A percentile compares a stretch with the other conserved stretches of the same genome.
Conservation (phyloP, 371 early-diverging fungal species). For the Mucor mucedo region DNA sequence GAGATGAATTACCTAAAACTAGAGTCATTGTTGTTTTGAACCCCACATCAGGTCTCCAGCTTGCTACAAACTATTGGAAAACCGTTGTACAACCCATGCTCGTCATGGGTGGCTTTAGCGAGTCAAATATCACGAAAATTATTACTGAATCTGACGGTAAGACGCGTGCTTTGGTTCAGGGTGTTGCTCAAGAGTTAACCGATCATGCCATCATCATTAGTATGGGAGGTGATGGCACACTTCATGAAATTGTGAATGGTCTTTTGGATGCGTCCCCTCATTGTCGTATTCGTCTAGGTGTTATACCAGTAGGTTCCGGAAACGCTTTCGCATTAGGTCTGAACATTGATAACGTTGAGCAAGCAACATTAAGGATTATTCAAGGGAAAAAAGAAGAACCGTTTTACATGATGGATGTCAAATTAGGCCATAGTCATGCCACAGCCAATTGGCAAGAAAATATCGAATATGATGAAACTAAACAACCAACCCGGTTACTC, state of each 20-base stretch:
- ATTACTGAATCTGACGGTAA: constrained; percentile 15
- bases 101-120: constrained; percentile 16
- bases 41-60: constrained; percentile 27
- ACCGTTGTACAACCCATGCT: constrained; percentile 35
- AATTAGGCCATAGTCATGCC: constrained; percentile 26
- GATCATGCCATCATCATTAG: constrained; percentile 29
- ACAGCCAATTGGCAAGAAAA: constrained; percentile 23
- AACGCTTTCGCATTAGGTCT: constrained; percentile 53
- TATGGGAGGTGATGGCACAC: constrained; percentile 56
- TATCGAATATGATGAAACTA: constrained; percentile 9
- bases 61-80: constrained; percentile 18
- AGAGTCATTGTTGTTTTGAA: constrained; percentile 26
- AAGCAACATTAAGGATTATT: constrained; percentile 42
- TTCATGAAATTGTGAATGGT: constrained; percentile 55
- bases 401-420: constrained; percentile 39
- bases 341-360: constrained; percentile 27
- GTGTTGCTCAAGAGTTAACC: constrained; percentile 2
- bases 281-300: constrained; percentile 33
- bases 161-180: constrained; percentile 16
- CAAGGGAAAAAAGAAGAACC: constrained; percentile 31
- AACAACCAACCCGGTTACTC: constrained; percentile 24
- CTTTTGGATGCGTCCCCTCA: constrained; percentile 27
- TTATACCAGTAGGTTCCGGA: constrained; percentile 52
- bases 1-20: background rate
- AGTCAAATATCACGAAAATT: constrained; percentile 2